These are phyloP conservation scores for Saururus chinensis DNA, from an alignment of 164 flowering plant genomes.

Conservation along the genomic window DNA sequence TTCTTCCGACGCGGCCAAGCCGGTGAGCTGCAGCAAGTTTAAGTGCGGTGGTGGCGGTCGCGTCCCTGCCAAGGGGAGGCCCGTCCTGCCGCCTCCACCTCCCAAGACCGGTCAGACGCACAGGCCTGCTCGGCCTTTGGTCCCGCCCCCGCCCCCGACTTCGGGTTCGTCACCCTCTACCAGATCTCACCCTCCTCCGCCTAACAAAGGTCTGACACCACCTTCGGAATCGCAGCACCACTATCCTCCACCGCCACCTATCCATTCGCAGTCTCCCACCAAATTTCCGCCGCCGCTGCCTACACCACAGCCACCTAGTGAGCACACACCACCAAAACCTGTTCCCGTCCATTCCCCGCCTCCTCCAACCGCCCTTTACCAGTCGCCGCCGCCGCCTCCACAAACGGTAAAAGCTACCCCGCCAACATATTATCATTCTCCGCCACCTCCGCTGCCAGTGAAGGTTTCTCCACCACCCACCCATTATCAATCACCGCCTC, in stretches of 20 bases:
- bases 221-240: too few species aligned
- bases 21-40: slow-evolving; percentile 34
- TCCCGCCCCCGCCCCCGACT: slow-evolving; percentile 15
- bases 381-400: slow-evolving; percentile 5
- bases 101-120: neutral
- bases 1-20: slow-evolving; percentile 30
- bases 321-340: neutral
- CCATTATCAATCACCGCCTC: too few species aligned
- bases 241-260: slow-evolving; percentile 1
- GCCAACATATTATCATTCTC: neutral
- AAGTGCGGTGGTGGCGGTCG: slow-evolving; percentile 1
- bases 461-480: too few species aligned
- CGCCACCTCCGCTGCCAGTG: slow-evolving; percentile 8
- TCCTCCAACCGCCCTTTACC: neutral
- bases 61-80: neutral
- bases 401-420: neutral
- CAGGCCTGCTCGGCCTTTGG: slow-evolving; percentile 2
- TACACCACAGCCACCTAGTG: too few species aligned
- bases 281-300: neutral
- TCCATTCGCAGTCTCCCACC: slow-evolving; percentile 1
- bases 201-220: too few species aligned
- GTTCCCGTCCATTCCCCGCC: slow-evolving; percentile 3
- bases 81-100: neutral
- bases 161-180: neutral
- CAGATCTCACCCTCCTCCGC: slow-evolving; percentile 6